Evolutionary conservation across 495 filamentous ascomycete genomes (phyloP), one percentile per base, ranked within the genome.

Genomic region (Neurospora cerealis): DNA sequence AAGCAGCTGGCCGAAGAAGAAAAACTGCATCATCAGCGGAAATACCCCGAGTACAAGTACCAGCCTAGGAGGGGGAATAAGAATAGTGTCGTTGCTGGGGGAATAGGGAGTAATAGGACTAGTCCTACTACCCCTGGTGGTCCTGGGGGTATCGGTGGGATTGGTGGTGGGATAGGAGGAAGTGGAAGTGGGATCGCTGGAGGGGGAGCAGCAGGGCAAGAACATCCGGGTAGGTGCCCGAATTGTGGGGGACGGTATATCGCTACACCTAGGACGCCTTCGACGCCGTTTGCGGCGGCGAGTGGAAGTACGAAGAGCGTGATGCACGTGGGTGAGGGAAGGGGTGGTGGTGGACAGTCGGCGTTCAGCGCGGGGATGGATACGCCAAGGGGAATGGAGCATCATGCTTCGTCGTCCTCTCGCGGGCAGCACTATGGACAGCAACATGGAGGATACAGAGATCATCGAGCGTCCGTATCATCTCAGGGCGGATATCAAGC

Each of bases 31-130:
- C 96, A 99, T 83, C 91, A 93, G 77, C 90, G 90, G 74, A 92
- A 96, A 81, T 97, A 97, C 80, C 96, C 96, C 5, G 91, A 93
- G 72, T 99, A 99, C 81, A 89, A 93, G 78, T 99, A 97, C 81
- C 94, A 97, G 80, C 96, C 96, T 48, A 92, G 94, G 38, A 88
- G 95, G 71, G 89, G 88, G 7, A 81, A 78, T 78, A 91, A 48
- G 89, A 84, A 78, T 80, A 78, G 74, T 77, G 7, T n/a, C n/a
- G n/a, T 42, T 37, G 11, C 24, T 69, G 7, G 10, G 4, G 39
- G 24, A 8, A 21, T n/a, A 19, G 42, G 48, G 13, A 34, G 54
- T 34, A 34, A 28, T 15, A 66, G 54, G 54, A 34, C 28, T 4
- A 66, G 54, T 70, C 36, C 69, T 70, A 41, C 69, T 13, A 21